Evolutionary conservation across 2,329 filamentous ascomycete genomes (phyloP), one percentile per base, ranked within the genome.

Genomic region (Fusarium newnesense): DNA sequence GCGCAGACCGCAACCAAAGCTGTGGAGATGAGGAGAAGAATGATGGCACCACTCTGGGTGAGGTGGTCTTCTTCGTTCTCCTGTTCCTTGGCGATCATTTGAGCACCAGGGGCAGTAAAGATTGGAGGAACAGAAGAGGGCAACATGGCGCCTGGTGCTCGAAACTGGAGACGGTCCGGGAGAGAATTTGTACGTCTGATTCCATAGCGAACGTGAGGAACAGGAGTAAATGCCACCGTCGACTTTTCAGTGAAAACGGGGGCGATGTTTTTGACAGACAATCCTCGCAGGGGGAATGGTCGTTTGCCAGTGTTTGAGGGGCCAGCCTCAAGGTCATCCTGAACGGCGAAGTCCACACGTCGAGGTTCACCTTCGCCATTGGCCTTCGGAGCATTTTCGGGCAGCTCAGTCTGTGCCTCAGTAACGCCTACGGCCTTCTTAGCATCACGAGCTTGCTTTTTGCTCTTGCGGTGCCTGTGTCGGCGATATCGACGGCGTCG

Each of bases 131-230:
- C 77, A 60, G 85, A 84, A 21, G 86, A 80, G 3, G 87, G 86
- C 44, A 88, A 79, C 82, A 88, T 83, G 37, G 84, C 83, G 10
- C 87, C 86, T 2, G 87, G 86, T 2, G 87, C 78, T 8, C 87
- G 85, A 39, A 84, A 74, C 28, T 84, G 80, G 13, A 94, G 86
- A 24, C 91, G 88, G 75, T 92, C 92, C 0, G 93, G 93, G 5
- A 95, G 86, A 2, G 93, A 95, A 79, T 89, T 94, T 26, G 93
- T 93, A 61, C 93, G 88, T 63, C 92, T 91, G 60, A 94, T 90
- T n/a, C 89, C 89, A 73, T 89, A 89, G 46, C 88, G 85, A 65
- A 91, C 87, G 36, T 87, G 86, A 10, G 89, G 88, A 47, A 90
- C 84, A 16, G 86, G 84, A 5, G 88, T 85, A 13, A 81, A 70